Evolutionary conservation across 768 basidiomycete genomes (phyloP), one percentile per base, ranked within the genome.

Genomic region (Lactarius hengduanensis): DNA sequence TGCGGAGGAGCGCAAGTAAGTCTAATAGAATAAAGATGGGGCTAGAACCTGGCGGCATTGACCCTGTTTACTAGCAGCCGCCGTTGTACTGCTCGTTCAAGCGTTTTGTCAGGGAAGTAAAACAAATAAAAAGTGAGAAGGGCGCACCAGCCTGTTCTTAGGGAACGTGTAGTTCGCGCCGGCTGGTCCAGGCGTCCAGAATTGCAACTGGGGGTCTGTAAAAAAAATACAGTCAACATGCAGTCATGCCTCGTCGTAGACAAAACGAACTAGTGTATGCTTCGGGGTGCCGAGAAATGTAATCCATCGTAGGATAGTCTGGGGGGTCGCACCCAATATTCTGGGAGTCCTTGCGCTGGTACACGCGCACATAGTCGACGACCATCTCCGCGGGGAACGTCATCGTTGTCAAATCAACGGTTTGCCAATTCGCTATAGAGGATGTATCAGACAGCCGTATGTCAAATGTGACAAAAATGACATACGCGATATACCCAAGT

Each of bases 351-450:
- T 82, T 79, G 59, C 85, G 77, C 76, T 92, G 91, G 74, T 92
- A 94, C 22, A 94, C 88, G 30, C 92, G 82, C 47, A 94, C 86
- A 73, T 92, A 94, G 74, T 94, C 91, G 43, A 93, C 77, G 47
- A 82, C 78, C 79, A 92, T 81, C 70, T 86, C 84, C 0, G 86
- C 83, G 0, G 91, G 91, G 81, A 91, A 91, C 28, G 76, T 74
- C 80, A 92, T 80, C 53, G 87, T 81, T 28, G 78, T 62, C 50
- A 81, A 64, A 62, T 88, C 82, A 66, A 85, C 80, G 3, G 77
- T 76, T 67, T 92, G 90, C 86, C 92, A 94, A 70, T 84, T 86
- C 38, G 80, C 86, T 81, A 72, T 34, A 40, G 32, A 7, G n/a
- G 26, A 15, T 34, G 57, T 34, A 36, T n/a, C 20, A 58, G 26